A percentile compares a stretch with the other conserved stretches of the same genome.
phyloP scores from a whole-genome alignment of 1,139 yeast genomes.

The Geotrichum cucujoidarum region DNA sequence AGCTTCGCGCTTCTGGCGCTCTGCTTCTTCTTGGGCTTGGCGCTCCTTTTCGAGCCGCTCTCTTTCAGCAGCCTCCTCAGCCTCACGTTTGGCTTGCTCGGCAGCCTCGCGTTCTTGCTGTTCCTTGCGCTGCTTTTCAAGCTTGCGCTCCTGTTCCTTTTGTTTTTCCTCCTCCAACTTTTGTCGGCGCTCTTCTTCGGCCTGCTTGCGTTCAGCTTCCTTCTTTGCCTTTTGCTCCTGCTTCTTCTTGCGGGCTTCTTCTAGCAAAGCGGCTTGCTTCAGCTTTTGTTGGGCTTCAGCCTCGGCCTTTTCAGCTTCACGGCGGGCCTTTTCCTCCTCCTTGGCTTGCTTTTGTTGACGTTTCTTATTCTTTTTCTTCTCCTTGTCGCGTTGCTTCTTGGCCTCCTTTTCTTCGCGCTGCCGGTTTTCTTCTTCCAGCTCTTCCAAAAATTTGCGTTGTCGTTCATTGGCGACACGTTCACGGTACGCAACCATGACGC shows the following conservation, averaged over 20 bases:
- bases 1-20: conserved; percentile 11
- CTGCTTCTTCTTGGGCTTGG: conserved; percentile 11
- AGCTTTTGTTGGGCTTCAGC: conserved; percentile 44
- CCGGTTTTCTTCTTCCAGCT: conserved; percentile 70
- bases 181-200: conserved; percentile 34
- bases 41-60: conserved; percentile 16
- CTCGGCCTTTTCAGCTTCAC: conserved; percentile 53
- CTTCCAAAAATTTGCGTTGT: conserved; percentile 66
- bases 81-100: conserved; percentile 16
- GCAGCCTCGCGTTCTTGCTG: conserved; percentile 17
- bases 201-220: conserved; percentile 41
- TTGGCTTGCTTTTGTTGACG: conserved; percentile 62
- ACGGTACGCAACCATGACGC: conserved; percentile 66
- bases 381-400: conserved; percentile 66
- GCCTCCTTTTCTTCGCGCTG: conserved; percentile 66
- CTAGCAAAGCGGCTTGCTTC: conserved; percentile 49
- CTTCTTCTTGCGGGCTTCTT: conserved; percentile 51
- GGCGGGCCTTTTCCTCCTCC: conserved; percentile 63
- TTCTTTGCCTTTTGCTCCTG: conserved; percentile 47
- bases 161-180: conserved; percentile 42
- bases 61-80: conserved; percentile 18
- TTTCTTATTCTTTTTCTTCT: conserved; percentile 74
- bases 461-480: conserved; percentile 72
- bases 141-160: conserved; percentile 32
- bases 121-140: conserved; percentile 21